Base-by-base conservation (phyloP, 331 rosid species). In the Spiraea crenata region DNA sequence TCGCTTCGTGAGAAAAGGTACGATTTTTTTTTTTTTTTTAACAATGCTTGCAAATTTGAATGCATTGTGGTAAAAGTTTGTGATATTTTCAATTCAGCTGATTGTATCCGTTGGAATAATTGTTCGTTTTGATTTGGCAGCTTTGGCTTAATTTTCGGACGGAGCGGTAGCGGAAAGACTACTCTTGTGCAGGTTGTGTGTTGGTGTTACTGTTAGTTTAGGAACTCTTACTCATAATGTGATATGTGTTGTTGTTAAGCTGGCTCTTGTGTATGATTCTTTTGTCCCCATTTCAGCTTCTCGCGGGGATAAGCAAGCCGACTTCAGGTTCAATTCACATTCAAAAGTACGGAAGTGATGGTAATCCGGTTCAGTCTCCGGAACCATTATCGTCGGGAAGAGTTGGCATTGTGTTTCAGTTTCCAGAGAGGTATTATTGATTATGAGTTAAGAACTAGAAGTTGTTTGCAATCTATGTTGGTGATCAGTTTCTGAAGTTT, bases 141-240 rank as follows among this genome's bases (percentile, higher is more conserved):
- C 83, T 90, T 90, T 67, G 98, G 97, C 72, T 84, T 88, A 67
- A 90, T 93, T 76, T 90, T 87, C 34, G 97, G 98, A 31, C 88
- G 72, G 74, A 93, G 98, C 73, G 98, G 98, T 73, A 93, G 96
- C 8, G 98, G 97, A 59, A 93, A 93, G 80, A 93, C 93, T 77
- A 93, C 97, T 41, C 92, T 93, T 20, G 83, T 93, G 87, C 98
- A 90, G 93, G 96, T 90, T 20, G 31, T 51, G 37, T 63, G 51
- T 50, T 40, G 11, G 31, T 41, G 19, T 7, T 58, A 6, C 4
- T 74, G 45, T 63, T 63, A 64, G 68, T 69, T 48, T 54, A 25
- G 57, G 70, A 40, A 6, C 16, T 34, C 12, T 47, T 77, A 78
- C 46, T 45, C 65, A 59, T 58, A 62, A 16, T 45, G 59, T 57